Conservation (phyloP, 352 stramenopile species). For the Phytopythium oedochilum region DNA sequence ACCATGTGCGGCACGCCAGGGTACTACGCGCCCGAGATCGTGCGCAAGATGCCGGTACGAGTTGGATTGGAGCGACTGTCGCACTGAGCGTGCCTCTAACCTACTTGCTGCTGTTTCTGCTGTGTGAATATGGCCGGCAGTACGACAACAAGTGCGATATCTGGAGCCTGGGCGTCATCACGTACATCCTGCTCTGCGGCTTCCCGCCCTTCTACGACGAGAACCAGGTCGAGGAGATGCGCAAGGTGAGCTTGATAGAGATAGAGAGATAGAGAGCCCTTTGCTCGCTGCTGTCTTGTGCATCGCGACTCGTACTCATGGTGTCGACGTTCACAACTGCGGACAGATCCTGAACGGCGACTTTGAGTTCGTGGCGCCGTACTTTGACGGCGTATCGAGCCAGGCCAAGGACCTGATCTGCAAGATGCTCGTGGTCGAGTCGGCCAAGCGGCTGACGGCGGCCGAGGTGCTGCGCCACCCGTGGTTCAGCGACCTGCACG, state of each 20-base stretch:
- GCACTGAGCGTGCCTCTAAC: too few species aligned
- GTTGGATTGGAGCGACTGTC: too few species aligned
- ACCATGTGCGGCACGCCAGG: conserved; percentile 92
- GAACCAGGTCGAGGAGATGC: conserved; percentile 82
- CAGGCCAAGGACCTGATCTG: conserved; percentile 92
- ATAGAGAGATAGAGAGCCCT: too few species aligned
- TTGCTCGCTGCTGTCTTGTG: too few species aligned
- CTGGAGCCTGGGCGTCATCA: conserved; percentile 91
- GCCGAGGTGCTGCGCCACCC: conserved; percentile 59
- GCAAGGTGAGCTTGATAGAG: conserved; percentile 31
- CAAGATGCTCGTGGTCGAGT: conserved; percentile 91
- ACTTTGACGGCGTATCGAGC: conserved; percentile 89
- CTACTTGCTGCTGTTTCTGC: not conserved
- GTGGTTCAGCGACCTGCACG: conserved; percentile 70
- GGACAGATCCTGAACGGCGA: conserved; percentile 69
- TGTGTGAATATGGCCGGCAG: conserved; percentile 3
- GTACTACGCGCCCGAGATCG: conserved; percentile 96
- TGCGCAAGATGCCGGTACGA: conserved; percentile 85
- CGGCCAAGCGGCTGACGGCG: conserved; percentile 69
- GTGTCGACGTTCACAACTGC: too few species aligned
- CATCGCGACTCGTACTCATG: too few species aligned
- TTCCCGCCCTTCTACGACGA: conserved; percentile 97
- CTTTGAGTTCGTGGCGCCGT: conserved; percentile 90
- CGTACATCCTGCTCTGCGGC: conserved; percentile 94
- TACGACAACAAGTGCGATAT: conserved; percentile 97